phyloP scores from a whole-genome alignment of 2,329 filamentous ascomycete species.

The Penicillium crustosum region DNA sequence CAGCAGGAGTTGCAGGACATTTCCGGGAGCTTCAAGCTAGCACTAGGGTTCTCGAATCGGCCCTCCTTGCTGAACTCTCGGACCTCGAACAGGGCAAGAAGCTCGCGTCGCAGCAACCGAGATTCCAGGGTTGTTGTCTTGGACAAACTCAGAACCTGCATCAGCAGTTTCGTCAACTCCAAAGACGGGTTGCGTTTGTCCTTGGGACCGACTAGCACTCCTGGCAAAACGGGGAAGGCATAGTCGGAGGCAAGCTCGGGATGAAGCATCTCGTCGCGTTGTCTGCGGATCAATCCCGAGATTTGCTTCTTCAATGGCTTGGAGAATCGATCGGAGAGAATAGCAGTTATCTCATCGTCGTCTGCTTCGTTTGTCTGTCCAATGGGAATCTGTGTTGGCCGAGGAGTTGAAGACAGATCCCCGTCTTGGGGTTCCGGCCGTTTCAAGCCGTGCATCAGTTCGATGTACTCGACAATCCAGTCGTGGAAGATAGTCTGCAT shows the following conservation, averaged over 20 bases:
- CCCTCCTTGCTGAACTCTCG: slow-evolving; percentile 89
- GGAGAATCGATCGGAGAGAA: slow-evolving; percentile 80
- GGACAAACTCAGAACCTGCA: slow-evolving; percentile 88
- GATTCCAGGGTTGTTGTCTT: slow-evolving; percentile 88
- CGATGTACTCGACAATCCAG: slow-evolving; percentile 92
- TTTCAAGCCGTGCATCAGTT: slow-evolving; percentile 88
- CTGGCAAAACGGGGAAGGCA: slow-evolving; percentile 72
- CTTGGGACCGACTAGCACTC: slow-evolving; percentile 43
- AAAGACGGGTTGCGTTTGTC: slow-evolving; percentile 71
- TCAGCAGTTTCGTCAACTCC: slow-evolving; percentile 87
- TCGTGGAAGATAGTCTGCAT: slow-evolving; percentile 84
- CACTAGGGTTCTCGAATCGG: slow-evolving; percentile 82
- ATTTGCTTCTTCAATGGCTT: slow-evolving; percentile 90
- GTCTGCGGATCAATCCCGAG: slow-evolving; percentile 73
- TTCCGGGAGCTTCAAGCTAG: slow-evolving; percentile 69
- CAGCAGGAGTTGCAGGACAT: slow-evolving; percentile 90
- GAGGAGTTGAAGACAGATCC: slow-evolving; percentile 58
- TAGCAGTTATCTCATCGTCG: slow-evolving; percentile 59
- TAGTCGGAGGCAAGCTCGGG: slow-evolving; percentile 86
- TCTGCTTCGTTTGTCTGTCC: slow-evolving; percentile 60
- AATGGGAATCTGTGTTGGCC: slow-evolving; percentile 62
- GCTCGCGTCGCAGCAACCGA: slow-evolving; percentile 80
- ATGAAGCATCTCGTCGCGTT: slow-evolving; percentile 85
- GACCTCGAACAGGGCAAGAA: slow-evolving; percentile 87
- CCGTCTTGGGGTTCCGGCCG: slow-evolving; percentile 57